These are phyloP conservation scores for Candida patagonica DNA, from an alignment of 805 yeast genomes.

Conservation along the genomic window DNA sequence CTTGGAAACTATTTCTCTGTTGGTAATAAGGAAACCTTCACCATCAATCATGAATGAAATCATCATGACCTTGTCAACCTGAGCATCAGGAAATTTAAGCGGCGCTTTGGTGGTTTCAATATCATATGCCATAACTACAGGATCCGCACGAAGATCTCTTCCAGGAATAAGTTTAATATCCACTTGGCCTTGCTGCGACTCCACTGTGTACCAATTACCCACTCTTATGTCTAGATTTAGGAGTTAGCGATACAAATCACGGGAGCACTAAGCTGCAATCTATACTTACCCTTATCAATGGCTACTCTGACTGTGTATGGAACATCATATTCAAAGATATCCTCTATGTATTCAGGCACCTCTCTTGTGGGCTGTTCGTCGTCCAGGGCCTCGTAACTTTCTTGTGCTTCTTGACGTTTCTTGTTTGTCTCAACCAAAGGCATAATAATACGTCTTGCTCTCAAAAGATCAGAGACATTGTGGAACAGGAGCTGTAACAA, in stretches of 20 bases:
- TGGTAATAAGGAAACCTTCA: conserved; percentile 87
- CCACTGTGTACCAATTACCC: conserved; percentile 91
- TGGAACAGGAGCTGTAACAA: conserved; percentile 64
- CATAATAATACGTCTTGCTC: conserved; percentile 57
- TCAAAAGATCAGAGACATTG: conserved; percentile 62
- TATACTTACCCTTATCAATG: conserved; percentile 53
- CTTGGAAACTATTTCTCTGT: conserved; percentile 85
- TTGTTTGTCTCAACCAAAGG: conserved; percentile 68
- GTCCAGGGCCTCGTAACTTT: conserved; percentile 44
- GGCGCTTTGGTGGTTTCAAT: conserved; percentile 97
- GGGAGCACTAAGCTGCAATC: neutral
- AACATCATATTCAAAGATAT: conserved; percentile 88
- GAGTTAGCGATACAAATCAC: neutral
- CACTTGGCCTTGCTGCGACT: conserved; percentile 48
- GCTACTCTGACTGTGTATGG: conserved; percentile 95
- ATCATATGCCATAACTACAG: conserved; percentile 93
- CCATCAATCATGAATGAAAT: conserved; percentile 99
- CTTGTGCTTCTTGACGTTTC: conserved; percentile 50
- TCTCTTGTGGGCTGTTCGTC: conserved; percentile 28
- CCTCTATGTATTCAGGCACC: conserved; percentile 56
- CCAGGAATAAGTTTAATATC: conserved; percentile 52
- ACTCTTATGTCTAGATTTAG: conserved; percentile 58
- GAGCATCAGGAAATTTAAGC: conserved; percentile 86
- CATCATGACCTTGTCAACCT: conserved; percentile 94
- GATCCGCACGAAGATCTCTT: conserved; percentile 91